Evolutionary conservation across 805 yeast species (phyloP).

Genomic region (Zygoascus ofunaensis): DNA sequence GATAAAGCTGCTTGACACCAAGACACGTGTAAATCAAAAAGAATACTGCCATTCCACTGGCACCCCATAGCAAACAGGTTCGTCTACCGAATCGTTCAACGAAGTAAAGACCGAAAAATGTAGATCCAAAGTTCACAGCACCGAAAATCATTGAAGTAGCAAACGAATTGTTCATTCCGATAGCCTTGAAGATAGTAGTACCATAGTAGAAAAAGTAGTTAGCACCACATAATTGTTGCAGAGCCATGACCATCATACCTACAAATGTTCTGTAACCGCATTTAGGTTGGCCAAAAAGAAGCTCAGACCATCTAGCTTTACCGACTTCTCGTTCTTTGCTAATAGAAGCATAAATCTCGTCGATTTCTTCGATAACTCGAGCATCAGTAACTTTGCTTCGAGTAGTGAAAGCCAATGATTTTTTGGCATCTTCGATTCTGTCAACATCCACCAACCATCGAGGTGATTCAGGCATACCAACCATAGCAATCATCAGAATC

Average conservation of each 20-base stretch:
- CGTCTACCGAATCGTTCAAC: slow-evolving; percentile 47
- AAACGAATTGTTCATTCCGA: slow-evolving; percentile 41
- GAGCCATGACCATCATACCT: slow-evolving; percentile 40
- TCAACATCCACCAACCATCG: slow-evolving; percentile 55
- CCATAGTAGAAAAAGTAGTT: slow-evolving; percentile 63
- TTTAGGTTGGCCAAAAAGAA: slow-evolving; percentile 42
- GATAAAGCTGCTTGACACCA: slow-evolving; percentile 35
- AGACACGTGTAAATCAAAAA: slow-evolving; percentile 43
- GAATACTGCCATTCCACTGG: slow-evolving; percentile 41
- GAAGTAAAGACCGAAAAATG: slow-evolving; percentile 39
- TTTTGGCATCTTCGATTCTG: slow-evolving; percentile 47
- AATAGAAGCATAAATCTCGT: slow-evolving; percentile 36
- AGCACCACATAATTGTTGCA: slow-evolving; percentile 56
- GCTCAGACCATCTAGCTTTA: slow-evolving; percentile 41
- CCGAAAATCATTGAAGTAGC: slow-evolving; percentile 48
- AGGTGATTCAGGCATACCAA: slow-evolving; percentile 68
- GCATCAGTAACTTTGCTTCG: slow-evolving; percentile 26
- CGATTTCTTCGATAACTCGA: slow-evolving; percentile 29
- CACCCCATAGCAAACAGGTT: slow-evolving; percentile 37
- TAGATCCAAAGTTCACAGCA: slow-evolving; percentile 44
- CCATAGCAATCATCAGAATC: slow-evolving; percentile 50
- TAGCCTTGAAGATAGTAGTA: slow-evolving; percentile 40
- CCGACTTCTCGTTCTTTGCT: slow-evolving; percentile 43
- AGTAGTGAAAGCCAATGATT: slow-evolving; percentile 42
- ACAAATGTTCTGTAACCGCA: slow-evolving; percentile 29